Evolutionary conservation across 257 asterid genomes (phyloP).

Genomic region (Scutellaria galericulata): DNA sequence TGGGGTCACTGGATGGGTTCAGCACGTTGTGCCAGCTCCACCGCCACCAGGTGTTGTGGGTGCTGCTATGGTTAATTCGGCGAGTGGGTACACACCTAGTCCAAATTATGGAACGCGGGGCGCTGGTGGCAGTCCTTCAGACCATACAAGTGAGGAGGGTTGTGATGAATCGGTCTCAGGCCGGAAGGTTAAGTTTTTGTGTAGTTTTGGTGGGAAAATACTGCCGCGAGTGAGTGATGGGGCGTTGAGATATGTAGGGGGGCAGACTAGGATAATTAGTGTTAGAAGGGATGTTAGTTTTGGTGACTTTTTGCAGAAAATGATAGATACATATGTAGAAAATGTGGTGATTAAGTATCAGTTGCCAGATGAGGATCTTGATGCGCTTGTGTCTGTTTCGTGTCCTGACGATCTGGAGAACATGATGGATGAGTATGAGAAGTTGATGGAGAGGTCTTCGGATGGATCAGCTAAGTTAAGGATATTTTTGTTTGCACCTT

Average conservation of each 20-base stretch:
- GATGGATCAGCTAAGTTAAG: constrained; percentile 92
- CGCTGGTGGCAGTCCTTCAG: constrained; percentile 53
- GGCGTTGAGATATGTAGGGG: constrained; percentile 90
- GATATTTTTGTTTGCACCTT: constrained; percentile 81
- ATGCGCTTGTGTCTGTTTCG: constrained; percentile 92
- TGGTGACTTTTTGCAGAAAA: constrained; percentile 65
- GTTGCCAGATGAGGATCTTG: constrained; percentile 97
- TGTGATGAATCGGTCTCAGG: constrained; percentile 73
- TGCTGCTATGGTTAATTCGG: constrained; percentile 44
- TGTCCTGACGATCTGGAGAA: constrained; percentile 94
- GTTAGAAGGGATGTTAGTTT: constrained; percentile 68
- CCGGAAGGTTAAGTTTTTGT: constrained; percentile 80
- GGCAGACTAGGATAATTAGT: constrained; percentile 89
- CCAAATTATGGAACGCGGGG: constrained; percentile 42
- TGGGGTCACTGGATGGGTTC: constrained; percentile 71
- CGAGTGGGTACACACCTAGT: constrained; percentile 43
- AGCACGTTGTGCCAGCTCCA: constrained; percentile 56
- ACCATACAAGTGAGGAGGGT: constrained; percentile 69
- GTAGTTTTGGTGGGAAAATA: constrained; percentile 98
- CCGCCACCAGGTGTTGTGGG: constrained; percentile 44
- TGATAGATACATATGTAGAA: constrained; percentile 61
- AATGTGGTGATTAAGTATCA: constrained; percentile 84
- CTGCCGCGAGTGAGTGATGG: constrained; percentile 92
- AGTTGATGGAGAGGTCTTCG: constrained; percentile 68
- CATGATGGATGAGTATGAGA: constrained; percentile 98